Percentiles rank a stretch among this genome's conserved stretches.
phyloP scores from a whole-genome alignment of 257 asterid genomes.

The Paraleonurus japonicus region DNA sequence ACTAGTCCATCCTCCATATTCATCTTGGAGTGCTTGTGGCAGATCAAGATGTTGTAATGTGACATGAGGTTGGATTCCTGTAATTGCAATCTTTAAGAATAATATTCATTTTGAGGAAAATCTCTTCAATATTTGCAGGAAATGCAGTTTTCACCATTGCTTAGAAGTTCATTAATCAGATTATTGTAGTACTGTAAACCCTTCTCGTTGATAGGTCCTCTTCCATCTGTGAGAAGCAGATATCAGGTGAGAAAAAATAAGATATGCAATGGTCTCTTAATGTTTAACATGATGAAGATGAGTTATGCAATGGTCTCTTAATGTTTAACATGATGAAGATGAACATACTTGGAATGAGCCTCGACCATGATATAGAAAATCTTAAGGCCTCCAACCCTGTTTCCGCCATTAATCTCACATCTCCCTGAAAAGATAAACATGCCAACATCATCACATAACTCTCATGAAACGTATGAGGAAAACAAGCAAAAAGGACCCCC shows the following conservation, averaged over 20 bases:
- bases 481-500: background rate
- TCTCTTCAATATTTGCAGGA: background rate
- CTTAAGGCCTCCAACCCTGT: conserved; percentile 37
- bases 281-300: background rate
- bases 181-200: conserved; percentile 56
- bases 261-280: background rate
- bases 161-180: conserved; percentile 45
- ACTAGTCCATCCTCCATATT: conserved; percentile 57
- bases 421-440: conserved; percentile 30
- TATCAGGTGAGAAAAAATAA: background rate
- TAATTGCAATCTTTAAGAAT: background rate
- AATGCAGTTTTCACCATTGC: conserved; percentile 35
- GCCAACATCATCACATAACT: background rate
- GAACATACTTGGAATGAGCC: conserved; percentile 44
- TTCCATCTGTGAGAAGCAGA: conserved; percentile 36
- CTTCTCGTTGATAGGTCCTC: conserved; percentile 42
- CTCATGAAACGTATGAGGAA: background rate
- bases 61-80: conserved; percentile 63
- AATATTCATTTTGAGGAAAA: background rate
- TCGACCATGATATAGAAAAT: conserved; percentile 44
- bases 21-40: conserved; percentile 61
- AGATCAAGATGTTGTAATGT: conserved; percentile 48
- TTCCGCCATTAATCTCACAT: conserved; percentile 37
- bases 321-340: background rate
- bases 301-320: background rate